Base-by-base conservation (phyloP, 2,329 filamentous ascomycete species). In the Fusarium anguioides region DNA sequence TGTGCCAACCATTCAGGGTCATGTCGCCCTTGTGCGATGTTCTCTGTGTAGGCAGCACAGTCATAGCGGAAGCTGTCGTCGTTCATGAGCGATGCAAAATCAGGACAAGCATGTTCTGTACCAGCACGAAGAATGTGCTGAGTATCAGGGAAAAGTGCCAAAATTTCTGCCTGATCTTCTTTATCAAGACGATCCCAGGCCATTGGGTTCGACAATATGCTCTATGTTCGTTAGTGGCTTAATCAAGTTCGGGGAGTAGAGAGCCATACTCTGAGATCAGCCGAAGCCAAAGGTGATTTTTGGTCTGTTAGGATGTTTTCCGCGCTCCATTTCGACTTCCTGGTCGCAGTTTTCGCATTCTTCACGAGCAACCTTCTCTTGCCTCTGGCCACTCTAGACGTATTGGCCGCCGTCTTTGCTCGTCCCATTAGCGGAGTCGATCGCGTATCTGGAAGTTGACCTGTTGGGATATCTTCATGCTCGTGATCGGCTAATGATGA, bases 1-100 rank as follows among this genome's bases (percentile, higher is more conserved):
- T 83, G 78, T 17, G 72, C 75, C 9, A 88, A 79, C 86, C 86
- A 88, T 15, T 80, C 78, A 3, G 80, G 78, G 64, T 87, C 84
- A 57, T 87, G 83, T 31, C 79, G 80, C 5, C 86, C 86, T 33
- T 77, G 74, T 7, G 72, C 64, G 18, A 88, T 74, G 63, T 84
- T 78, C 31, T 82, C 80, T 27, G 79, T 79, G 70, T 84, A 84
- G 5, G 77, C 77, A 1, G 80, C 78, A 49, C 81, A 80, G 69
- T 83, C 81, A 44, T 82, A 75, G 12, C 83, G 81, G 69, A 84
- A 84, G 64, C 78, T 79, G 66, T 83, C 77, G 69, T 82, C 82
- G 65, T 81, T 84, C 60, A 78, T 77, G 12, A 85, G 77, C 15
- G 79, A 77, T 5, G 70, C 71, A 41, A 83, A 74, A 62, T 84